Evolutionary conservation across 768 basidiomycete genomes (phyloP).

Genomic region (Epithele typhae): DNA sequence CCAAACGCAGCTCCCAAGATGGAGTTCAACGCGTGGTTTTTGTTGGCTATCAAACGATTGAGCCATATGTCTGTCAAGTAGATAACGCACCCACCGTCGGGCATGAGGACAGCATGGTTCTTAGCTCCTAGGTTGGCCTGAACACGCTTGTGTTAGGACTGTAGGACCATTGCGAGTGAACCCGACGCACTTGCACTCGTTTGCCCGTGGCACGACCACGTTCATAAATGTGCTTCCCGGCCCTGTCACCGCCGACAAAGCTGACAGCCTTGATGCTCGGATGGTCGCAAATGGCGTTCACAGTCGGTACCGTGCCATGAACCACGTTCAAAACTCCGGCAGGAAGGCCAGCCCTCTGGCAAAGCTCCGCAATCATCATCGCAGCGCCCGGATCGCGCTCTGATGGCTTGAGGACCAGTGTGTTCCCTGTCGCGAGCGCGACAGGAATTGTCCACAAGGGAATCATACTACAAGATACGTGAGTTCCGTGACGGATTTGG

Average conservation of each 20-base stretch:
- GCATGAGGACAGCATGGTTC: slow-evolving; percentile 92
- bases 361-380: slow-evolving; percentile 96
- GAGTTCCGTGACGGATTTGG: too few species aligned
- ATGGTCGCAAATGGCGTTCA: slow-evolving; percentile 92
- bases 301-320: slow-evolving; percentile 85
- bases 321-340: slow-evolving; percentile 88
- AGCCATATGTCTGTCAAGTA: not conserved
- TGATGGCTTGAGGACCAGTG: slow-evolving; percentile 90
- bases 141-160: not conserved
- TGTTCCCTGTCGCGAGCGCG: slow-evolving; percentile 88
- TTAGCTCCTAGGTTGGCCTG: slow-evolving; percentile 91
- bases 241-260: slow-evolving; percentile 92
- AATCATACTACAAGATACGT: slow-evolving; percentile 74
- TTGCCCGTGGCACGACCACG: slow-evolving; percentile 85
- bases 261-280: slow-evolving; percentile 90
- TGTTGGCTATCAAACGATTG: slow-evolving; percentile 60
- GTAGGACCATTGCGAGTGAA: not conserved
- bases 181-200: slow-evolving; percentile 62
- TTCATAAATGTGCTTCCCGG: slow-evolving; percentile 92
- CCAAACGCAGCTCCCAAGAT: slow-evolving; percentile 94
- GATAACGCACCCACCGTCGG: slow-evolving; percentile 60
- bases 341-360: slow-evolving; percentile 82
- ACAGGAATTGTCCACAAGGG: slow-evolving; percentile 95
- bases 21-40: slow-evolving; percentile 87
- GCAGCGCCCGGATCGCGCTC: slow-evolving; percentile 97